Base-by-base conservation (phyloP, 2,329 filamentous ascomycete genomes). In the Leptographium galeiforme region DNA sequence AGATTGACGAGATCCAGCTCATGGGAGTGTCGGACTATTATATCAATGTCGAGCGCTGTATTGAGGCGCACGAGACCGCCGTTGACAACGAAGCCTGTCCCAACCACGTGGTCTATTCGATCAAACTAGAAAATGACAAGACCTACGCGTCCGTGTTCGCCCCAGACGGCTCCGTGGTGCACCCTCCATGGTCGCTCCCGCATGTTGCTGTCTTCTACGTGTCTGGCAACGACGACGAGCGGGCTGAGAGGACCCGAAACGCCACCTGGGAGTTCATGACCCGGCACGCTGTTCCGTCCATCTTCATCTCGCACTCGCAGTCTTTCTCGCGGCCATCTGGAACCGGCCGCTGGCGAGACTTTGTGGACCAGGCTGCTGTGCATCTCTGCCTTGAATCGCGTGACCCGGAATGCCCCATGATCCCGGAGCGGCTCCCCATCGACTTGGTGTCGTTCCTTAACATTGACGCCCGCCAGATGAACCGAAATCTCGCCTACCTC, bases 401-500 rank as follows among this genome's bases (percentile, higher is more conserved):
- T 55, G 69, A 70, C 47, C 55, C 65, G 2, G 64, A 65, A 45
- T 62, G 63, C 25, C 65, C 59, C 33, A 63, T 66, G 18, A 62
- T 67, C 25, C 65, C 71, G 51, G 66, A 68, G 52, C 66, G 72
- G 41, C 61, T 75, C 16, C 74, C 74, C 8, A 72, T 77, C 52
- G 73, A 77, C 57, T 61, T 75, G 18, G 61, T 62, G 2, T 74
- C 72, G 12, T 77, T 77, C 57, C 63, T 72, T 53, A 73, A 73
- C 55, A 71, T 77, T 55, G 73, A 77, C 58, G 69, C 72, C 33
- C 67, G 73, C 49, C 74, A 77, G 62, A 72, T 77, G 68, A 77
- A 77, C 60, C 68, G 73, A 55, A 75, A 76, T 57, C 61, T 77
- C 25, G 72, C 74, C n/a, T 72, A 70, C 53, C 61, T 77, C 41